Evolutionary conservation across 257 asterid genomes (phyloP).

Genomic region (Nicotiana paniculata): DNA sequence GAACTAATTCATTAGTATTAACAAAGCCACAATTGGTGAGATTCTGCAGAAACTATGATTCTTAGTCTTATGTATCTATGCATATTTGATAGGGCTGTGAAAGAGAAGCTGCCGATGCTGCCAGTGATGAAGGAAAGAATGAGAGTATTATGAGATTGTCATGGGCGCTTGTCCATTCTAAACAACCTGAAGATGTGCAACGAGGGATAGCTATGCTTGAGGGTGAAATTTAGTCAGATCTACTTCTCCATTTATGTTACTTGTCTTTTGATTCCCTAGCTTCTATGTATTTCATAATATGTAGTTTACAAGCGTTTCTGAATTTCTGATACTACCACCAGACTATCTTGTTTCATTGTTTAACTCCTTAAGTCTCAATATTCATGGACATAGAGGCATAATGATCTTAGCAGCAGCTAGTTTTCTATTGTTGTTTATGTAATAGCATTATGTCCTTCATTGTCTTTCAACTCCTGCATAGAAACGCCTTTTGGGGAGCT

Average conservation of each 20-base stretch:
- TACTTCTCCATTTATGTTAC: not conserved
- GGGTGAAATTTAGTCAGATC: slow-evolving; percentile 28
- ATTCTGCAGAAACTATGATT: not conserved
- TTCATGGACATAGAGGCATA: not conserved
- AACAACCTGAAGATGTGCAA: slow-evolving; percentile 52
- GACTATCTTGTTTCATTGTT: not conserved
- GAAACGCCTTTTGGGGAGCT: not conserved
- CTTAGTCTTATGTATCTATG: not conserved
- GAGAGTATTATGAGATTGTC: slow-evolving; percentile 72
- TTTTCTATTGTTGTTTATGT: not conserved
- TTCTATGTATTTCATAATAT: not conserved
- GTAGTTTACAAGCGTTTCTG: not conserved
- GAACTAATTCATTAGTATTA: not conserved
- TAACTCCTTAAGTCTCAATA: not conserved
- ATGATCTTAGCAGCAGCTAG: not conserved
- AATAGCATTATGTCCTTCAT: not conserved
- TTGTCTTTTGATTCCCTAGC: not conserved
- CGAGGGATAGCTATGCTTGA: slow-evolving; percentile 82
- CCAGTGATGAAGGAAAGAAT: slow-evolving; percentile 32
- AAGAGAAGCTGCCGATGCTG: slow-evolving; percentile 60
- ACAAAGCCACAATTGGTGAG: not conserved
- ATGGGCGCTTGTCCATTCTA: slow-evolving; percentile 84
- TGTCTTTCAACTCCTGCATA: not conserved
- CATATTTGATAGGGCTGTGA: slow-evolving; percentile 48
- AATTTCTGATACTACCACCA: not conserved